Evolutionary conservation across 805 yeast genomes (phyloP), one percentile per base, ranked within the genome.

Genomic region (Middelhovenomyces tepae): DNA sequence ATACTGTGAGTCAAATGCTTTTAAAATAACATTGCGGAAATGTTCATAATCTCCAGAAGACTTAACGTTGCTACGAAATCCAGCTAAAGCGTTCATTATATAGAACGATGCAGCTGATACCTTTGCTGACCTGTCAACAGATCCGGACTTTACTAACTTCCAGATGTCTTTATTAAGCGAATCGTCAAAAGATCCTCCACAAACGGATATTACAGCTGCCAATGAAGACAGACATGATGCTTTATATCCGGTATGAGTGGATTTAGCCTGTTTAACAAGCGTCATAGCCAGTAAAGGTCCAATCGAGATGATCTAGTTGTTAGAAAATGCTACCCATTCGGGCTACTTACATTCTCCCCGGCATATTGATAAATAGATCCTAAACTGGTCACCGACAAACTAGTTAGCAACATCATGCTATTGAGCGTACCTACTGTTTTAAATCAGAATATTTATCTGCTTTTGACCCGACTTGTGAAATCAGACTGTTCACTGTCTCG

Each of bases 131-230:
- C 43, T 44, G 28, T 56, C 63, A 4, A 42, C 36, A 7, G 48
- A 23, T 11, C 38, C 42, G 5, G 37, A 19, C 7, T 46, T 43
- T 9, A 57, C 59, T 5, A 35, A 38, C 31, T 56, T 57, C 52
- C 54, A 53, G 3, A 57, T 45, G 20, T 45, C 51, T 32, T 55
- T 53, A 16, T 47, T 36, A 3, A 51, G 42, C 1, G 46, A 24
- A 16, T 51, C 60, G 28, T 59, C 64, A 17, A 55, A 37, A 1
- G 56, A 41, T 8, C 49, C 48, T 11, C 57, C 58, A 4, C 48
- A 30, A 1, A 45, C 31, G 1, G 32, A 27, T n/a, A 43, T 31
- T 13, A 55, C 38, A 7, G 37, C 28, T 13, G 51, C 35, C 15
- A 53, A 32, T 3, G 56, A 22, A 1, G 29, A 19, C 28, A 53